A percentile compares a stretch with the other conserved stretches of the same genome.
Conservation (phyloP, 768 basidiomycete genomes). For the Tricholoma furcatifolium region DNA sequence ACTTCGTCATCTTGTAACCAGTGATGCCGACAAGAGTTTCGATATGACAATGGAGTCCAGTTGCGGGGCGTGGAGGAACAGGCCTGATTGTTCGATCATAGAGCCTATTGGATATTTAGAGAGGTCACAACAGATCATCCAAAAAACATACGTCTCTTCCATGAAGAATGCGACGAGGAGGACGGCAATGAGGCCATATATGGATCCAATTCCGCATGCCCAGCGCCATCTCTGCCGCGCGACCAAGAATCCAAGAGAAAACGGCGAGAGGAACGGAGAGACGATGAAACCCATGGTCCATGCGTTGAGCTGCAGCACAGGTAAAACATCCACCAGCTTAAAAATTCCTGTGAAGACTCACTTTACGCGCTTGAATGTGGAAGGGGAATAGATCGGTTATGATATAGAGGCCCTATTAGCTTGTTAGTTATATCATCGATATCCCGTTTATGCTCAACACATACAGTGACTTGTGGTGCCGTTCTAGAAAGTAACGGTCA, state of each 20-base stretch:
- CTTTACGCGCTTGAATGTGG: conserved; percentile 55
- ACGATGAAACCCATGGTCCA: conserved; percentile 77
- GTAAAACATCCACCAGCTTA: neutral
- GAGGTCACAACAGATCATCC: neutral
- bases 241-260: conserved; percentile 66
- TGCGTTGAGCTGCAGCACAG: conserved; percentile 47
- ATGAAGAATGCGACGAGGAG: conserved; percentile 56
- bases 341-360: conserved; percentile 17
- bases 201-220: conserved; percentile 65
- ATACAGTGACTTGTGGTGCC: conserved; percentile 50
- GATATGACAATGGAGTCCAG: conserved; percentile 48
- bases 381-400: conserved; percentile 59
- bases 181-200: conserved; percentile 58
- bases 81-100: conserved; percentile 60
- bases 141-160: conserved; percentile 58
- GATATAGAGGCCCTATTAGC: conserved; percentile 41
- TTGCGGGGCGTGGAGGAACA: conserved; percentile 41
- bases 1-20: conserved; percentile 55
- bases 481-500: conserved; percentile 25
- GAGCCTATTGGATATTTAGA: conserved; percentile 38
- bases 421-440: neutral
- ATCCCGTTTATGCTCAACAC: neutral
- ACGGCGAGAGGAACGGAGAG: conserved; percentile 63
- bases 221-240: conserved; percentile 60
- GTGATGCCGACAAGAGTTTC: conserved; percentile 66